Conservation (phyloP, 2,329 filamentous ascomycete genomes). For the Sclerotinia trifoliorum region DNA sequence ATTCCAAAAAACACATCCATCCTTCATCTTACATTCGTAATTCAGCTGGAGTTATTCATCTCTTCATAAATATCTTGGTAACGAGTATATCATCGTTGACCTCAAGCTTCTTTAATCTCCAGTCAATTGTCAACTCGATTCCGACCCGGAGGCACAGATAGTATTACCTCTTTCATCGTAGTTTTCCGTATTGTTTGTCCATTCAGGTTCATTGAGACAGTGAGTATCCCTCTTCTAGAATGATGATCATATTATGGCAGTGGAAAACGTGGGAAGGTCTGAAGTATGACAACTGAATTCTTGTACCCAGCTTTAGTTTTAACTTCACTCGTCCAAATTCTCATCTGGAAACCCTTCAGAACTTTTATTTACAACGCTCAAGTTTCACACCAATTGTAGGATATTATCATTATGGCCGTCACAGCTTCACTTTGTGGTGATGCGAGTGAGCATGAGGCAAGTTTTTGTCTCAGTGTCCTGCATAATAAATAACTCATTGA, state of each 20-base stretch:
- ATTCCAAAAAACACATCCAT: neutral
- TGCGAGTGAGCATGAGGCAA: constrained; percentile 21
- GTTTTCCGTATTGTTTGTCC: neutral
- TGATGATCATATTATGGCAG: neutral
- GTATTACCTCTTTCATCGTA: neutral
- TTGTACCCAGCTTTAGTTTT: neutral
- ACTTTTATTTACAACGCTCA: neutral
- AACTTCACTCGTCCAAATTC: neutral
- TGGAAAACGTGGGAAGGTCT: neutral
- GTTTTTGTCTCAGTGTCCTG: neutral
- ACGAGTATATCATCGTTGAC: neutral
- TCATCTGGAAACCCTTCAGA: neutral
- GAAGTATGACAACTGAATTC: neutral
- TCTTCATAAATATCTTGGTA: neutral
- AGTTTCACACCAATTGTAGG: neutral
- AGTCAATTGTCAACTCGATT: neutral
- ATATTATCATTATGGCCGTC: constrained; percentile 15
- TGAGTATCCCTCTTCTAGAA: neutral
- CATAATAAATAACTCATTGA: neutral
- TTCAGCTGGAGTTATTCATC: neutral
- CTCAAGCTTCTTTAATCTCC: neutral
- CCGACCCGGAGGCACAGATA: neutral
- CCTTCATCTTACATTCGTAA: neutral
- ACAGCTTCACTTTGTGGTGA: constrained; percentile 19
- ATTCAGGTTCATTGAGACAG: neutral